phyloP scores from a whole-genome alignment of 345 rosid species.

The Eutrema heterophyllum region DNA sequence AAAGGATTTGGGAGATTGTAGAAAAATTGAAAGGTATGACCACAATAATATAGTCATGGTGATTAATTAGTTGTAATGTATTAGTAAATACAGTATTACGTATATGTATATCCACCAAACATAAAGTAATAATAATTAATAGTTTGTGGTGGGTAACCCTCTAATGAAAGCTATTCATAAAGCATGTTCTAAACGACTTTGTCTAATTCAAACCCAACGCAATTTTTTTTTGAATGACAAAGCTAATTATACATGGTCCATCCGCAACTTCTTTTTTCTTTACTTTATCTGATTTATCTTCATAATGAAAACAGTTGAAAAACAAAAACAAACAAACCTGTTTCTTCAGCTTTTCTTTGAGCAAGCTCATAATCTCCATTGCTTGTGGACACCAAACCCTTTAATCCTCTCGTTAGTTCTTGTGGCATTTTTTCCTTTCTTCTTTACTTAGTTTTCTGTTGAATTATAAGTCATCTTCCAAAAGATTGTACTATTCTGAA shows the following conservation, averaged over 20 bases:
- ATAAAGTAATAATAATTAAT: constrained; percentile 13
- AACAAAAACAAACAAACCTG: constrained; percentile 43
- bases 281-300: constrained; percentile 7
- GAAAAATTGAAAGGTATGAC: not conserved
- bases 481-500: not conserved
- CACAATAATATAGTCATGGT: not conserved
- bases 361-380: constrained; percentile 70
- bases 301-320: not conserved
- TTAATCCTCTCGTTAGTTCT: constrained; percentile 56
- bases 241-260: not conserved
- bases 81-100: constrained; percentile 5
- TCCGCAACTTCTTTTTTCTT: not conserved
- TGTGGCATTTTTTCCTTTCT: constrained; percentile 53
- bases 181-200: constrained; percentile 20
- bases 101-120: constrained; percentile 19
- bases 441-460: not conserved
- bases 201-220: constrained; percentile 21
- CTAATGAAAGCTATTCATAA: constrained; percentile 21
- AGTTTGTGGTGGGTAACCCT: constrained; percentile 29
- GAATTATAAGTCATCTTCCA: not conserved
- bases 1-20: not conserved
- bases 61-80: not conserved
- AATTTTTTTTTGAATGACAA: not conserved
- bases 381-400: constrained; percentile 38
- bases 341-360: constrained; percentile 92